Conservation (phyloP, 352 stramenopile genomes). For the Phytophthora pini region DNA sequence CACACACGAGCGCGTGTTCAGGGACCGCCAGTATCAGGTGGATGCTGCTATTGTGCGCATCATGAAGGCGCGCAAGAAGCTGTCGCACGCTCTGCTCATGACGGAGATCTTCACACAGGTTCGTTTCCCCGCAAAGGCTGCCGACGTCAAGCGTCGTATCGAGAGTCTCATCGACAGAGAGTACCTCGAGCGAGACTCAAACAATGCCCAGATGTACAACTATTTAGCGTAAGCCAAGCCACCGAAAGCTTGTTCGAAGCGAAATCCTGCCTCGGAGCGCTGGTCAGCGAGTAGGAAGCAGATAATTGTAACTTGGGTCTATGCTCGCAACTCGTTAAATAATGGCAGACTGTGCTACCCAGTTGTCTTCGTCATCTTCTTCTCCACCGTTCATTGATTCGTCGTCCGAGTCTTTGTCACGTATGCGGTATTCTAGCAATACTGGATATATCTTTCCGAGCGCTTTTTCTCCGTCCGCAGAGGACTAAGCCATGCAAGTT, state of each 20-base stretch:
- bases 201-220: conserved; percentile 87
- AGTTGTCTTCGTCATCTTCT: conserved; percentile 21
- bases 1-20: conserved; percentile 94
- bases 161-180: conserved; percentile 91
- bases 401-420: conserved; percentile 34
- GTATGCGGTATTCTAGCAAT: conserved; percentile 58
- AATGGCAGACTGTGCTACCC: conserved; percentile 29
- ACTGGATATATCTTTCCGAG: conserved; percentile 64
- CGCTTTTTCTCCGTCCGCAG: conserved; percentile 48
- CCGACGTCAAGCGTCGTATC: conserved; percentile 90
- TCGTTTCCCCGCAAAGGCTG: conserved; percentile 82
- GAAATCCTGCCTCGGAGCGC: conserved; percentile 18
- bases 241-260: conserved; percentile 1
- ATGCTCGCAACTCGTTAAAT: conserved; percentile 36
- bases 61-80: conserved; percentile 98
- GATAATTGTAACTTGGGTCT: conserved; percentile 33
- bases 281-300: conserved; percentile 13
- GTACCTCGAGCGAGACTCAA: conserved; percentile 87
- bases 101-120: conserved; percentile 97
- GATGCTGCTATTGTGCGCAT: conserved; percentile 98
- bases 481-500: conserved; percentile 15
- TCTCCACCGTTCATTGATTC: conserved; percentile 26
- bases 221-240: conserved; percentile 70
- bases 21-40: conserved; percentile 94
- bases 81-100: conserved; percentile 96